Evolutionary conservation across 208 protist genomes (phyloP).

Genomic region (Leptomonas pyrrhocoris): DNA sequence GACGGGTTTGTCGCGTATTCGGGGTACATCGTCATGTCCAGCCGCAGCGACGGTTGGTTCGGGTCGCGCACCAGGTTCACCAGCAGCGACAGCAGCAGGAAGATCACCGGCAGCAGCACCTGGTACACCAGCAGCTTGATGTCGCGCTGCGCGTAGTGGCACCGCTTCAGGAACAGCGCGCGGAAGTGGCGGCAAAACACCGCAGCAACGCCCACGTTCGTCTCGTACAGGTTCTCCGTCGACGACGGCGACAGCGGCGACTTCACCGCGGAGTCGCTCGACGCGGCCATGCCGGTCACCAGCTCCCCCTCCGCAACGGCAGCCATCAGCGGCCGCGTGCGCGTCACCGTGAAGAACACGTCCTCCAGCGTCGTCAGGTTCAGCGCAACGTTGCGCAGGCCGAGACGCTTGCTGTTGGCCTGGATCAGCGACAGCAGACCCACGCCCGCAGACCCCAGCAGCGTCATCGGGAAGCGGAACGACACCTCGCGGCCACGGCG

Average conservation of each 20-base stretch:
- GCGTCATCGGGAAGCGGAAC: slow-evolving; percentile 67
- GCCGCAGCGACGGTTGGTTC: slow-evolving; percentile 50
- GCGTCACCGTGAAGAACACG: slow-evolving; percentile 71
- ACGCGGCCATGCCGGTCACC: slow-evolving; percentile 9
- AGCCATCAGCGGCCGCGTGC: slow-evolving; percentile 17
- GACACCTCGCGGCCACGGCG: slow-evolving; percentile 74
- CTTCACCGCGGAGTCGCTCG: slow-evolving; percentile 2
- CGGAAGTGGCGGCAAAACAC: slow-evolving; percentile 72
- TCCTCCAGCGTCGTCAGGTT: slow-evolving; percentile 84
- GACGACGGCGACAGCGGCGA: not conserved
- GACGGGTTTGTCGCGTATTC: slow-evolving; percentile 48
- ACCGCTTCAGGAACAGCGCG: slow-evolving; percentile 76
- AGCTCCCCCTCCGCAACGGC: slow-evolving; percentile 13
- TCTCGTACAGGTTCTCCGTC: slow-evolving; percentile 26
- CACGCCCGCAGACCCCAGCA: slow-evolving; percentile 46
- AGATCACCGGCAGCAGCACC: slow-evolving; percentile 74
- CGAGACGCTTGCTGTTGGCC: slow-evolving; percentile 36
- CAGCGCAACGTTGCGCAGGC: slow-evolving; percentile 59
- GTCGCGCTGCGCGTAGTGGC: slow-evolving; percentile 79
- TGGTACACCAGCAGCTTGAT: slow-evolving; percentile 72
- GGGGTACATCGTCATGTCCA: slow-evolving; percentile 75
- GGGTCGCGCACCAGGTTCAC: slow-evolving; percentile 63
- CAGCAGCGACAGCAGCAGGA: slow-evolving; percentile 75
- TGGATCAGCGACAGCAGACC: slow-evolving; percentile 59
- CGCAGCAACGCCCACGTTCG: slow-evolving; percentile 12